Conservation (phyloP, 2,329 filamentous ascomycete species). For the Xylaria sp. region DNA sequence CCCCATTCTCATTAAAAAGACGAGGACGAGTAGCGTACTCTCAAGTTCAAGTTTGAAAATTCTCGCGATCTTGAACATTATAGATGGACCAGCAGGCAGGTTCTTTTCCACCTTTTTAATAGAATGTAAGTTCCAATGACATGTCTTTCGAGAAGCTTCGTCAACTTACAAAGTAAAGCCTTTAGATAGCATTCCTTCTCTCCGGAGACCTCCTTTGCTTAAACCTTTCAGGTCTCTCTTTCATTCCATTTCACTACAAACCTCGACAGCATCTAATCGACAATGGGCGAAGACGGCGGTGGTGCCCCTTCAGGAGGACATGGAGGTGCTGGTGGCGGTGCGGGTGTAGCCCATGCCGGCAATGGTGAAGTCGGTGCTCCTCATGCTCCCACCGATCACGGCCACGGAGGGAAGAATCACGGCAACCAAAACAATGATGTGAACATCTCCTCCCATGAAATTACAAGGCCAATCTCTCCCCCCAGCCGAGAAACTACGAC, state of each 20-base stretch:
- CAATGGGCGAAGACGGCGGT: constrained; percentile 44
- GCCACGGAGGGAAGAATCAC: constrained; percentile 21
- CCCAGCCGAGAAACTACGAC: constrained; percentile 39
- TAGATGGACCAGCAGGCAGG: constrained; percentile 25
- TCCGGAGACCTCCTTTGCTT: background rate
- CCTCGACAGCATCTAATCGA: constrained; percentile 23
- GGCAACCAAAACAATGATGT: constrained; percentile 28
- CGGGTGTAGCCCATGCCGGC: constrained; percentile 21
- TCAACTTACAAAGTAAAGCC: constrained; percentile 13
- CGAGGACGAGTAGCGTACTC: constrained; percentile 1
- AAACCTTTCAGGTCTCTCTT: background rate
- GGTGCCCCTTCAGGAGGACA: constrained; percentile 5
- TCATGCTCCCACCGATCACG: constrained; percentile 28
- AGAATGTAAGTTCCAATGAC: constrained; percentile 11
- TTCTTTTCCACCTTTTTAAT: constrained; percentile 25
- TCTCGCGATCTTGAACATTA: background rate
- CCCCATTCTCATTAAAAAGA: constrained; percentile 27
- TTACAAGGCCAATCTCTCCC: constrained; percentile 36
- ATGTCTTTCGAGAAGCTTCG: background rate
- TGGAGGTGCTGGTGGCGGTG: constrained; percentile 16
- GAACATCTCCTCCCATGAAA: constrained; percentile 30
- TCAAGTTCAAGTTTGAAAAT: background rate
- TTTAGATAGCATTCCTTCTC: constrained; percentile 1
- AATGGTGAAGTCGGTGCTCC: constrained; percentile 31
- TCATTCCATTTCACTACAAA: background rate